phyloP scores from a whole-genome alignment of 2,329 filamentous ascomycete genomes.

The Mycosphaerella sp. region DNA sequence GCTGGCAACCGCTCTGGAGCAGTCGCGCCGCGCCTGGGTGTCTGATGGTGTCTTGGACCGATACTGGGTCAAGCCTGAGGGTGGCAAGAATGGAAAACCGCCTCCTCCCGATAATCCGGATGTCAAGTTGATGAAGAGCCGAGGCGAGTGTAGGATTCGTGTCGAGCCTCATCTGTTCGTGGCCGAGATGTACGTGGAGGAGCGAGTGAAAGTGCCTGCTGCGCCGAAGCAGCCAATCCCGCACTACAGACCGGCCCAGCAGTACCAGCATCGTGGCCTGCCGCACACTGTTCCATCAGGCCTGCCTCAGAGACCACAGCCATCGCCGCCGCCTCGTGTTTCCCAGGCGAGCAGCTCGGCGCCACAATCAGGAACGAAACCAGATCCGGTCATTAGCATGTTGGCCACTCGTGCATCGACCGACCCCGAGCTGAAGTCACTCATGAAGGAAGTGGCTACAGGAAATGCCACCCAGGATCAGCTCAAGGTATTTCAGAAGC shows the following conservation, averaged over 20 bases:
- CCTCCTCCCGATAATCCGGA: constrained; percentile 41
- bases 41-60: constrained; percentile 63
- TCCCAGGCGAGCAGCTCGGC: constrained; percentile 2
- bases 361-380: constrained; percentile 27
- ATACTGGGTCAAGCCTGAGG: constrained; percentile 69
- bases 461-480: constrained; percentile 66
- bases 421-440: constrained; percentile 64
- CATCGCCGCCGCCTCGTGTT: constrained; percentile 5
- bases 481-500: constrained; percentile 67
- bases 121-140: constrained; percentile 41
- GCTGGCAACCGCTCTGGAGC: constrained; percentile 63
- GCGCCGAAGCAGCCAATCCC: constrained; percentile 17
- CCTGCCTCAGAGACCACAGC: constrained; percentile 12
- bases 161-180: constrained; percentile 77
- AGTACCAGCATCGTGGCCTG: constrained; percentile 15
- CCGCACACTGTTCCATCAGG: neutral
- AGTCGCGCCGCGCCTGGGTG: constrained; percentile 69
- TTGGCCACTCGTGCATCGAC: constrained; percentile 69
- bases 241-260: constrained; percentile 19
- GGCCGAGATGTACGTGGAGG: constrained; percentile 66
- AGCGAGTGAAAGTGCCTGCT: constrained; percentile 50
- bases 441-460: constrained; percentile 78
- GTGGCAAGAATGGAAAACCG: constrained; percentile 56
- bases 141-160: constrained; percentile 66
- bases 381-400: constrained; percentile 75